These are phyloP conservation scores for Boletus sp. DNA, from an alignment of 768 basidiomycete species.

Conservation along the genomic window DNA sequence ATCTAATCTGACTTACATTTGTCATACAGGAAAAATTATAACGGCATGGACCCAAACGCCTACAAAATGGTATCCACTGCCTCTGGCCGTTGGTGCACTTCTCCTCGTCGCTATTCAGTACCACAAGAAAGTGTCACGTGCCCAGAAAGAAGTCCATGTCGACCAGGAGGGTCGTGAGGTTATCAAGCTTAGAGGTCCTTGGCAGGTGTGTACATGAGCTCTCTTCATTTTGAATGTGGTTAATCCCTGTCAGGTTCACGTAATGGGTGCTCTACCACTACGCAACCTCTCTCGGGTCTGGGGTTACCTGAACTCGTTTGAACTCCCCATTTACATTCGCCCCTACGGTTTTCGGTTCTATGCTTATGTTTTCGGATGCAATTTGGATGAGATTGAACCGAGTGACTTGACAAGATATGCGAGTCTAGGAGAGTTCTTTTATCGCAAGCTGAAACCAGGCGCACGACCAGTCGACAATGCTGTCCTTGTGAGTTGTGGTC, in stretches of 20 bases:
- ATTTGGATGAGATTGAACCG: slow-evolving; percentile 86
- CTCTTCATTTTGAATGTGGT: not conserved
- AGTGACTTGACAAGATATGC: slow-evolving; percentile 75
- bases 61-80: slow-evolving; percentile 94
- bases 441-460: slow-evolving; percentile 80
- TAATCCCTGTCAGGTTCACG: slow-evolving; percentile 68
- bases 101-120: slow-evolving; percentile 79
- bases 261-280: slow-evolving; percentile 91
- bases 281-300: slow-evolving; percentile 95
- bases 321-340: slow-evolving; percentile 94
- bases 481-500: slow-evolving; percentile 52
- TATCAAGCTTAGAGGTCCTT: slow-evolving; percentile 82
- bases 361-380: slow-evolving; percentile 86
- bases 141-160: slow-evolving; percentile 65
- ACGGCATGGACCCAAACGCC: slow-evolving; percentile 85
- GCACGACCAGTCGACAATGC: slow-evolving; percentile 76
- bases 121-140: slow-evolving; percentile 52
- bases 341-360: slow-evolving; percentile 87
- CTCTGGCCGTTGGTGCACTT: slow-evolving; percentile 86
- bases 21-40: slow-evolving; percentile 53
- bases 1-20: slow-evolving; percentile 6
- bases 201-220: slow-evolving; percentile 63
- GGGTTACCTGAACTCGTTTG: slow-evolving; percentile 93
- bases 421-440: slow-evolving; percentile 95
- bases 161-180: slow-evolving; percentile 83